Conservation (phyloP, 768 basidiomycete genomes). For the Harrya chromipes region DNA sequence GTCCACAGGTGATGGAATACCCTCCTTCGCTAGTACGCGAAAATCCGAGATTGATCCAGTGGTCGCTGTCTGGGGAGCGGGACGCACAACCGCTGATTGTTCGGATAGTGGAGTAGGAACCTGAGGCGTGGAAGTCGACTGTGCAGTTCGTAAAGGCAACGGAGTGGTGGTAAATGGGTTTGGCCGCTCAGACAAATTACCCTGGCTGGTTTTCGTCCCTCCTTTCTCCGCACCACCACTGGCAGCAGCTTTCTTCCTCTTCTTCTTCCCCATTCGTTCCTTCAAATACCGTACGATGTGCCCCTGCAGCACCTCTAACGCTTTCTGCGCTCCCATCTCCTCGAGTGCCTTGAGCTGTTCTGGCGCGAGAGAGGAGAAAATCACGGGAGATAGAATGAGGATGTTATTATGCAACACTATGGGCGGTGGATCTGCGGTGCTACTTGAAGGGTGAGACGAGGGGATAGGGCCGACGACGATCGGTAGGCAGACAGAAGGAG, state of each 20-base stretch:
- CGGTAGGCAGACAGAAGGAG: constrained; percentile 59
- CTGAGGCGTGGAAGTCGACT: constrained; percentile 4
- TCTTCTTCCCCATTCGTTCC: constrained; percentile 50
- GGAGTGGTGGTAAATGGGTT: constrained; percentile 49
- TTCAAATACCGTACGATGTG: constrained; percentile 86
- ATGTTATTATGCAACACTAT: constrained; percentile 85
- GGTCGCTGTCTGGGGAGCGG: constrained; percentile 1
- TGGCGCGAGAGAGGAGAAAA: constrained; percentile 74
- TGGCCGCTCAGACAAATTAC: constrained; percentile 23
- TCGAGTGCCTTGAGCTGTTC: constrained; percentile 76
- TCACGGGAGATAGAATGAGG: constrained; percentile 78
- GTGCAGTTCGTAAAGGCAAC: constrained; percentile 26
- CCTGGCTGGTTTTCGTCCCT: constrained; percentile 39
- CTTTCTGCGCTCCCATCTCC: constrained; percentile 76
- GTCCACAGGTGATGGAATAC: constrained; percentile 14
- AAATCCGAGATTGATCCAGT: constrained; percentile 10
- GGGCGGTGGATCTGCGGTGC: constrained; percentile 46
- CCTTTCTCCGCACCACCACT: constrained; percentile 38
- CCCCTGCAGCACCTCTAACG: constrained; percentile 75
- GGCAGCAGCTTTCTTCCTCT: constrained; percentile 37
- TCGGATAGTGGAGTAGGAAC: not conserved
- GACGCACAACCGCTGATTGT: not conserved
- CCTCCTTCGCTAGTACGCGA: constrained; percentile 15
- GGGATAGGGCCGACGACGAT: constrained; percentile 76
- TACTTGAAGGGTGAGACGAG: constrained; percentile 49